Percentiles rank a stretch among this genome's conserved stretches.
Conservation (phyloP, 768 basidiomycete species). For the Podaxis sp. region DNA sequence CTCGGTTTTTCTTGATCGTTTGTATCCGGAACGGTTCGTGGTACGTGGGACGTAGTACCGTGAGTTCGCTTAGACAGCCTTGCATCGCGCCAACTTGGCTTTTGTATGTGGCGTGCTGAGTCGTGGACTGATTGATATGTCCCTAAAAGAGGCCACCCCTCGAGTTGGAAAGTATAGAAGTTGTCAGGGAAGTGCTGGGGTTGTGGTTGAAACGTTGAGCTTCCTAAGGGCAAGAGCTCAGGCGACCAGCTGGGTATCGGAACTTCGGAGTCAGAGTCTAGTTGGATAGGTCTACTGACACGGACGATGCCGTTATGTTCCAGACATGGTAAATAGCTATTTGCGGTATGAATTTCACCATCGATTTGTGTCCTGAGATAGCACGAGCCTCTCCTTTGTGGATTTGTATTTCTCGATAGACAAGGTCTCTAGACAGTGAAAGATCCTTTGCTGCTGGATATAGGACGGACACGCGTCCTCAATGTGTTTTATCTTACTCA, state of each 20-base stretch:
- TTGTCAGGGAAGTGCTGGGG: slow-evolving; percentile 2
- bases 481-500: slow-evolving; percentile 10
- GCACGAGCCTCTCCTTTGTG: background rate
- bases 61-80: background rate
- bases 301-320: slow-evolving; percentile 1
- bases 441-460: background rate
- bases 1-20: background rate
- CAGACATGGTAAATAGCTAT: slow-evolving; percentile 1
- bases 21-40: background rate
- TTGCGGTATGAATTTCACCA: background rate
- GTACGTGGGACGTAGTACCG: background rate
- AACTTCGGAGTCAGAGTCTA: background rate
- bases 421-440: background rate
- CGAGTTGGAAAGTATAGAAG: background rate
- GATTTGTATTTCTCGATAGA: background rate
- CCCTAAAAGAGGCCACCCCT: background rate
- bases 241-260: background rate
- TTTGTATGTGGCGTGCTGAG: background rate
- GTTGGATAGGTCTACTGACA: background rate
- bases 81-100: slow-evolving; percentile 1
- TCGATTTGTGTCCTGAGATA: background rate
- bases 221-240: background rate
- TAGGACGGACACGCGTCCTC: slow-evolving; percentile 1
- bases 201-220: slow-evolving; percentile 1
- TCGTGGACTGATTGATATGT: background rate